Base-by-base conservation (phyloP, 305 asterid species). In the Fraxinus albicans region DNA sequence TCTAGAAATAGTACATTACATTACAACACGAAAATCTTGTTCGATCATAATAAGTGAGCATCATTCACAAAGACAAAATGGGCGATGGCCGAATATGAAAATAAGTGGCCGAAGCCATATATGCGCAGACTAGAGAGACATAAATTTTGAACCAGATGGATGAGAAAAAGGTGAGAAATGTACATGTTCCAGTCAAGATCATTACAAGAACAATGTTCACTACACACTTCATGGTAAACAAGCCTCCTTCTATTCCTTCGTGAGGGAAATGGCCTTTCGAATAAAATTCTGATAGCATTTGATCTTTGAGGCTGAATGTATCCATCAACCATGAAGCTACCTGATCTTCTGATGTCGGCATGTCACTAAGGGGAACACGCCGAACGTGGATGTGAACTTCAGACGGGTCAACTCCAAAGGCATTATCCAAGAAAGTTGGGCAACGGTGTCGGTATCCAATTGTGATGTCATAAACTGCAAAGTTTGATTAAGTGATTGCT, bases 361-460 rank as follows among this genome's bases (percentile, higher is more conserved):
- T 86, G 55, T 92, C 93, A 0, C 21, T 38, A 4, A 91, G 53
- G 82, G 92, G 35, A 78, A 95, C 72, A 21, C 98, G 92, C 1
- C 90, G 90, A 55, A 94, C 69, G 42, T 94, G 96, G 82, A 94
- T 90, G 87, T 95, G 99, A 81, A 95, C 97, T 88, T 95, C 99
- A 0, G 98, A 89, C 3, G 99, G 99, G 84, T 93, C 97, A 1
- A 94, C 87, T 7, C 99, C 99, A 73, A 80, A 95, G 47, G 90
- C 97, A 12, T 95, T 95, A 84, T 95, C 99, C 92, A 94, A 69
- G 92, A 95, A 93, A 42, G 97, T 83, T 0, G 99, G 99, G 86
- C 94, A 94, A 12, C 87, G 84, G 63, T 90, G 86, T 50, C 89
- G 87, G 89, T 95, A 95, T 55, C 93, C 97, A 60, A 95, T 95